Base-by-base conservation (phyloP, 371 early-diverging fungal species). In the Parasitella parasitica region DNA sequence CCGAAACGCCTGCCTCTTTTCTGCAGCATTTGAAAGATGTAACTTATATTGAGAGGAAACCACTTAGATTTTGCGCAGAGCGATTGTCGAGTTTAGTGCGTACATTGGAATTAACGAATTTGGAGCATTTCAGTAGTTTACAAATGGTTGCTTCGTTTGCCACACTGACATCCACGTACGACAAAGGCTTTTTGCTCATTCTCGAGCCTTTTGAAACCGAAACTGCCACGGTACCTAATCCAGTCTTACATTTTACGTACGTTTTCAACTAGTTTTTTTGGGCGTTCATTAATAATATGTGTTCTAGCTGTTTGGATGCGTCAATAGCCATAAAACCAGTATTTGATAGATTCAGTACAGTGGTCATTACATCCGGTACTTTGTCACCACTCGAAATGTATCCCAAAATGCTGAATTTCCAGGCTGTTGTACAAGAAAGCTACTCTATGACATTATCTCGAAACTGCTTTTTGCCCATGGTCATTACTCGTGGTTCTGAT, bases 321-420 rank as follows among this genome's bases (percentile, higher is more conserved):
- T 92, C 98, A 0, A 88, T 99, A 58, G 99, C 99, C 13, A 97
- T 99, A 61, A 88, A 87, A 64, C 97, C 97, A 13, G 91, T 99
- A 5, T 98, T 99, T 86, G 87, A 92, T 35, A 88, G 96, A 35
- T 99, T 99, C 76, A 90, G 90, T 55, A 91, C 96, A 9, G 99
- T 99, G 3, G 91, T 99, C 39, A 99, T 99, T 67, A 99, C 99
- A 0, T 98, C 99, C 0, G 99, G 99, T 64, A 99, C 99, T 15
- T 84, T 99, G 32, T 97, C 98, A 24, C 99, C 99, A 0, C 80
- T 99, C 70, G 98, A 98, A 39, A 95, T 99, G 89, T 99, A 99
- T 71, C 98, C 99, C n/a, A 91, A 91, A 58, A 93, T 99, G 65
- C 83, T 99, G 13, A 89, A 94, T 37, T 98, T 99, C 78, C 77